A percentile compares a stretch with the other conserved stretches of the same genome.
These are phyloP conservation scores for Cryptococcus amylolentus DNA, from an alignment of 1,284 basidiomycete species.

Conservation along the genomic window DNA sequence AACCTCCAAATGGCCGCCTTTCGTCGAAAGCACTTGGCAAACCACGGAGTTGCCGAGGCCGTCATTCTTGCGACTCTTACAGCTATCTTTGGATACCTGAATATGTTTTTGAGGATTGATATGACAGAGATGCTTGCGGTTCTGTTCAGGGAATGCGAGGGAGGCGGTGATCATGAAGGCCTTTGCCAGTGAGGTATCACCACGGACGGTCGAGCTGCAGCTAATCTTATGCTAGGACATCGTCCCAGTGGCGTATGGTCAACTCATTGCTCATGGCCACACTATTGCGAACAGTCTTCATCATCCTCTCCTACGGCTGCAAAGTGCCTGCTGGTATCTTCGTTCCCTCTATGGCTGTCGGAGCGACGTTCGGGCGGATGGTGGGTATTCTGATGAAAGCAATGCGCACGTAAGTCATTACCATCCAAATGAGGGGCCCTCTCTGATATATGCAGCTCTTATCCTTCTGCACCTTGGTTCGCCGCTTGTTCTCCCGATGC, in stretches of 20 bases:
- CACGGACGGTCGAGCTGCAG: not conserved
- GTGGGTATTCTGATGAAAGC: conserved; percentile 93
- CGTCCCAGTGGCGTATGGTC: conserved; percentile 89
- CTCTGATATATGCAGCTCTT: conserved; percentile 57
- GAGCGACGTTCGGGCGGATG: conserved; percentile 93
- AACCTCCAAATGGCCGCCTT: conserved; percentile 94
- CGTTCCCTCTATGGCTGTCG: conserved; percentile 95
- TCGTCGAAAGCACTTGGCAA: conserved; percentile 78
- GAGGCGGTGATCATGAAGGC: conserved; percentile 84
- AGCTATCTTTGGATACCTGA: conserved; percentile 88
- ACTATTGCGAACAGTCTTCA: conserved; percentile 76
- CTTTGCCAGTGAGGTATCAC: conserved; percentile 78
- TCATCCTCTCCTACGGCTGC: conserved; percentile 90
- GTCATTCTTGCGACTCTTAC: conserved; percentile 82
- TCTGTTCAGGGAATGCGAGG: conserved; percentile 93
- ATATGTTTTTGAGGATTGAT: conserved; percentile 91
- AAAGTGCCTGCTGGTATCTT: conserved; percentile 98
- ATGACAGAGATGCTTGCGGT: conserved; percentile 99
- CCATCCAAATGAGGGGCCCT: not conserved
- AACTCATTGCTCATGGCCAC: conserved; percentile 91
- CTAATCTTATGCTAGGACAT: conserved; percentile 57
- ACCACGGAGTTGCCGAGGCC: conserved; percentile 83
- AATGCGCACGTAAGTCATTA: conserved; percentile 66
- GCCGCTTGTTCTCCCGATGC: conserved; percentile 84
- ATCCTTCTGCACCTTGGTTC: conserved; percentile 80